Base-by-base conservation (phyloP, 2,329 filamentous ascomycete species). In the Cladosporium sp. region DNA sequence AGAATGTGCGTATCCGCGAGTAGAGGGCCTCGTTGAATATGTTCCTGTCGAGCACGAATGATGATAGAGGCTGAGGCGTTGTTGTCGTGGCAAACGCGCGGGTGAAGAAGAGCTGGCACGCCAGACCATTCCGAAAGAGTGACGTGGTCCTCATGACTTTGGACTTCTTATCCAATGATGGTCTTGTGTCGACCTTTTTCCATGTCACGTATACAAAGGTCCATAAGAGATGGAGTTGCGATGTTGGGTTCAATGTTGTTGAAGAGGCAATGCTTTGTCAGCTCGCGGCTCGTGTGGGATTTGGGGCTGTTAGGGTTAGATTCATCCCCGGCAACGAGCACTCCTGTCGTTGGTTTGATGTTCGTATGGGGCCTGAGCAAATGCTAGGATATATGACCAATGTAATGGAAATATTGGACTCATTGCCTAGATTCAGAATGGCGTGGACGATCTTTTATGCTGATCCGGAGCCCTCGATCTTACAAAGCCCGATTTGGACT, bases 21-120 rank as follows among this genome's bases (percentile, higher is more conserved):
- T 81, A 82, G 4, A 81, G 71, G 0, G 68, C 59, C 0, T 72
- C 71, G 57, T 79, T 81, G 73, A 80, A 81, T 68, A 82, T 72
- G 25, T 60, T 69, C 36, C 70, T 74, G 69, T 80, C 75, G 51
- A 82, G 76, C 4, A 67, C 69, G 72, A 73, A 73, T 8, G 36
- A 30, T 16, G 48, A 49, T 34, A 25, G 43, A 32, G 58, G 58
- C 18, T 46, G 58, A n/a, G 39, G 39, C n/a, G 18, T 34, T 30
- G 58, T 32, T 26, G 32, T 60, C n/a, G 58, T 60, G 18, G 58
- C 58, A 28, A 34, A 48, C 26, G 58, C n/a, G 39, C 58, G 58
- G 8, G 39, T 28, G 26, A 60, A 32, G 10, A 26, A n/a, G 25
- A 60, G 39, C 23, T 48, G 23, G 16, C 36, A 43, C 18, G 58